Evolutionary conservation across 352 stramenopile genomes (phyloP).

Genomic region (Phytophthora fragariaefolia): DNA sequence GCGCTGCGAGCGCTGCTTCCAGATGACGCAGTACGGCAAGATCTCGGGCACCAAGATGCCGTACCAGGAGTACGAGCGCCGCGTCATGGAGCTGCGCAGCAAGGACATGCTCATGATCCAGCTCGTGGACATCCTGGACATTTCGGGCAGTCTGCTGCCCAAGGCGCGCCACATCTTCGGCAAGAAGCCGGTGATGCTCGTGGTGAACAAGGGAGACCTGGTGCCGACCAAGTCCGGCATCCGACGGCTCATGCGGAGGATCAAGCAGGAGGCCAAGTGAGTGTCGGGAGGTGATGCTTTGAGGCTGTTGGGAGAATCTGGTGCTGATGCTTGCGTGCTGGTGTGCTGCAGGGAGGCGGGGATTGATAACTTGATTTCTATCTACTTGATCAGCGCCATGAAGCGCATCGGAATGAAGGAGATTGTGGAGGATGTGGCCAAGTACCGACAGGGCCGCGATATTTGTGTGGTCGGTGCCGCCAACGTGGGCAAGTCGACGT

Average conservation of each 20-base stretch:
- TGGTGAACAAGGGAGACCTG: constrained; percentile 93
- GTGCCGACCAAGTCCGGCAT: constrained; percentile 86
- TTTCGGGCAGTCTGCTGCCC: constrained; percentile 86
- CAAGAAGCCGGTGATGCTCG: constrained; percentile 90
- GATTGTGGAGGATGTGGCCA: constrained; percentile 83
- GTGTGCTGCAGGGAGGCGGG: constrained; percentile 52
- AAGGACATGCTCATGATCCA: constrained; percentile 93
- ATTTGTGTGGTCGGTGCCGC: constrained; percentile 92
- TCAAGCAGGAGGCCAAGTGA: constrained; percentile 79
- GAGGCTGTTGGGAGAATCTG: neutral
- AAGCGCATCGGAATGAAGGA: constrained; percentile 89
- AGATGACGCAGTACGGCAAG: constrained; percentile 89
- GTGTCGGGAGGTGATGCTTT: constrained; percentile 2
- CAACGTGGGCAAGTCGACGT: constrained; percentile 94
- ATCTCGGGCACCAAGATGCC: constrained; percentile 86
- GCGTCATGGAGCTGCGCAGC: constrained; percentile 82
- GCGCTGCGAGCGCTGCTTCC: constrained; percentile 87
- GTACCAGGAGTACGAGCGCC: constrained; percentile 89
- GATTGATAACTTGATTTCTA: constrained; percentile 80
- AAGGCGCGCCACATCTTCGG: constrained; percentile 89
- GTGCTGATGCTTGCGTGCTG: neutral
- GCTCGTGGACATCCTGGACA: constrained; percentile 93
- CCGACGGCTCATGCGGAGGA: constrained; percentile 79
- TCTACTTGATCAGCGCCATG: constrained; percentile 87
- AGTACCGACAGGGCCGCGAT: constrained; percentile 79